Conservation (phyloP, 208 protist genomes). For the Strigomonas culicis region DNA sequence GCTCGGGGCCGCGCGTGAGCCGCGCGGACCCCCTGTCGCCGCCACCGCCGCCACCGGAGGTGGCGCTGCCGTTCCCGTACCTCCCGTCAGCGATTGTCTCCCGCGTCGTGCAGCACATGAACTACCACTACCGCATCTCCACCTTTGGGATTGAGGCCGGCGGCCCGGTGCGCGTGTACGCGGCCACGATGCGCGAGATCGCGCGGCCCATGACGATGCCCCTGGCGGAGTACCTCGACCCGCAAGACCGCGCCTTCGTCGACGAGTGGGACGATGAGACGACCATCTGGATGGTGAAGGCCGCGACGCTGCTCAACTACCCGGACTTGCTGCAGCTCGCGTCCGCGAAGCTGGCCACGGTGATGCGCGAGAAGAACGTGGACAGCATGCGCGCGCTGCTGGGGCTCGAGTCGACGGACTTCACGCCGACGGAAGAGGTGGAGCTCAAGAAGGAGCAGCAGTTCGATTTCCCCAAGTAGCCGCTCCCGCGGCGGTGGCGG, state of each 20-base stretch:
- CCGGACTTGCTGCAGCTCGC: slow-evolving; percentile 82
- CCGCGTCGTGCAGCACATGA: slow-evolving; percentile 77
- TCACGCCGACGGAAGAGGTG: slow-evolving; percentile 74
- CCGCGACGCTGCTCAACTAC: slow-evolving; percentile 86
- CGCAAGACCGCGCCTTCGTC: slow-evolving; percentile 56
- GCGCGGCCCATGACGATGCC: slow-evolving; percentile 74
- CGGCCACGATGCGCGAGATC: slow-evolving; percentile 47
- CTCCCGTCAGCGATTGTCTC: slow-evolving; percentile 56
- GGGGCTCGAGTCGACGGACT: slow-evolving; percentile 81
- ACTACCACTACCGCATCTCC: slow-evolving; percentile 52
- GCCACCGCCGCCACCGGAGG: slow-evolving; percentile 1
- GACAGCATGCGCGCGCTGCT: slow-evolving; percentile 85
- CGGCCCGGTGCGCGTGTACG: slow-evolving; percentile 33
- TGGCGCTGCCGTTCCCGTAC: slow-evolving; percentile 76
- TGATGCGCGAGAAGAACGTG: slow-evolving; percentile 79
- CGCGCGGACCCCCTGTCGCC: slow-evolving; percentile 3
- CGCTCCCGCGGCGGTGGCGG: neutral
- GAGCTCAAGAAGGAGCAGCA: slow-evolving; percentile 81
- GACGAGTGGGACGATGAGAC: slow-evolving; percentile 70
- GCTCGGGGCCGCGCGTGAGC: neutral
- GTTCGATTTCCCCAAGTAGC: slow-evolving; percentile 12
- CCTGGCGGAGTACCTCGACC: slow-evolving; percentile 69
- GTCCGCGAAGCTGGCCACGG: slow-evolving; percentile 77
- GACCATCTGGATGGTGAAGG: slow-evolving; percentile 78
- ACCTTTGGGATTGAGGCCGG: slow-evolving; percentile 34